A percentile compares a stretch with the other conserved stretches of the same genome.
Evolutionary conservation across 805 yeast species (phyloP).

Genomic region (Candida sonorensis): DNA sequence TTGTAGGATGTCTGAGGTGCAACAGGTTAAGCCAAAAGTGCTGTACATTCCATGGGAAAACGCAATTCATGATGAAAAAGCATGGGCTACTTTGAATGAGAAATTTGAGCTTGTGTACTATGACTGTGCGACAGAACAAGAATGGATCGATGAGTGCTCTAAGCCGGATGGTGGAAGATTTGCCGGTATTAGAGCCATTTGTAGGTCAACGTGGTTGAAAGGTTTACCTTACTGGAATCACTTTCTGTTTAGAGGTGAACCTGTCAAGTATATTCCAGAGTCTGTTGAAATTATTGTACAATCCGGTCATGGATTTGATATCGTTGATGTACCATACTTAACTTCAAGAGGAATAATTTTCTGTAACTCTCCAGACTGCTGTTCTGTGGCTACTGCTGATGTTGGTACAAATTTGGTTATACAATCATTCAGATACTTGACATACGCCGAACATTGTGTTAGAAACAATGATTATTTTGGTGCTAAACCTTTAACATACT

Average conservation of each 20-base stretch:
- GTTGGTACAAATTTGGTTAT: conserved; percentile 29
- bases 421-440: conserved; percentile 29
- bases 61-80: conserved; percentile 30
- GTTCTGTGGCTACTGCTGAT: conserved; percentile 35
- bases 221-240: conserved; percentile 33
- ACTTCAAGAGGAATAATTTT: conserved; percentile 27
- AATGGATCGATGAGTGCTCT: conserved; percentile 28
- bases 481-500: conserved; percentile 24
- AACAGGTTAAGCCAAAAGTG: conserved; percentile 23
- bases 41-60: conserved; percentile 33
- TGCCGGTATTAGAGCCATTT: conserved; percentile 30
- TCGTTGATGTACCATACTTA: conserved; percentile 31
- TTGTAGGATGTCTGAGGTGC: neutral
- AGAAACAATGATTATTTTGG: conserved; percentile 28
- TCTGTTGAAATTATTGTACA: conserved; percentile 30
- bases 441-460: conserved; percentile 32
- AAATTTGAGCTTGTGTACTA: conserved; percentile 29
- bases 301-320: conserved; percentile 35
- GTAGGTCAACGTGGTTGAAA: conserved; percentile 33
- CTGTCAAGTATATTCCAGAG: conserved; percentile 27
- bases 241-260: conserved; percentile 27
- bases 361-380: conserved; percentile 33
- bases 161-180: conserved; percentile 32
- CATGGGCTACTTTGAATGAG: conserved; percentile 31
- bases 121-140: conserved; percentile 28